These are phyloP conservation scores for Pisolithus albus DNA, from an alignment of 768 basidiomycete species.

Conservation along the genomic window DNA sequence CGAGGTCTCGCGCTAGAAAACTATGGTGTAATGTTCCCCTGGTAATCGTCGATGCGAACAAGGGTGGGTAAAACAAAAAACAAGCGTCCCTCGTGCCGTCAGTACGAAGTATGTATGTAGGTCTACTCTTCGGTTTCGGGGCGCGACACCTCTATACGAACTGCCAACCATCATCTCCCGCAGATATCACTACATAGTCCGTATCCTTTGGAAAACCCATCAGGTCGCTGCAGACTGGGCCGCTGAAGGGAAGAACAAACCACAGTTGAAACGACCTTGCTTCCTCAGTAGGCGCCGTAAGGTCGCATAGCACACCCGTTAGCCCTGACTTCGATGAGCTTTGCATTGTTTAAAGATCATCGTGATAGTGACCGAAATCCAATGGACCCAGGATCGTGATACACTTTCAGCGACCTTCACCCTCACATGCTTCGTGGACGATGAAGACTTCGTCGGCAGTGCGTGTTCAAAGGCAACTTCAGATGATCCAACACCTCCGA, in stretches of 20 bases:
- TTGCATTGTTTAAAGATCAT: not conserved
- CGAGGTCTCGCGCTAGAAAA: too few species aligned
- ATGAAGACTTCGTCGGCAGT: slow-evolving; percentile 58
- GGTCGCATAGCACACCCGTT: slow-evolving; percentile 49
- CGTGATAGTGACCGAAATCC: slow-evolving; percentile 45
- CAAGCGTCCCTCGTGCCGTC: too few species aligned
- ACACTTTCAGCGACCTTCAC: slow-evolving; percentile 46
- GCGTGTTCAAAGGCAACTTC: slow-evolving; percentile 34
- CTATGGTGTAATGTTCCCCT: too few species aligned
- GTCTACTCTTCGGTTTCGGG: too few species aligned
- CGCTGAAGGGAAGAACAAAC: slow-evolving; percentile 27
- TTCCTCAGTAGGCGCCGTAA: slow-evolving; percentile 47
- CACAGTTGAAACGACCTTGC: slow-evolving; percentile 57
- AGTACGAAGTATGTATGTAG: too few species aligned
- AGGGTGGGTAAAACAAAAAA: too few species aligned
- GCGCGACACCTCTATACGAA: slow-evolving; percentile 4
- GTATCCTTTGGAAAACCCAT: slow-evolving; percentile 45
- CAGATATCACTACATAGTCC: slow-evolving; percentile 55
- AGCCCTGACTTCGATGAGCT: slow-evolving; percentile 31
- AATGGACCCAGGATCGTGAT: slow-evolving; percentile 62
- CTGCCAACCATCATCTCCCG: slow-evolving; percentile 48
- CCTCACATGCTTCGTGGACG: slow-evolving; percentile 38
- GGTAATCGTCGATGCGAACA: too few species aligned
- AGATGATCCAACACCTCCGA: slow-evolving; percentile 24
- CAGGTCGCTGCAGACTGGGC: not conserved